Conservation (phyloP, 495 filamentous ascomycete species). For the Friedmanniomyces endolithicus region DNA sequence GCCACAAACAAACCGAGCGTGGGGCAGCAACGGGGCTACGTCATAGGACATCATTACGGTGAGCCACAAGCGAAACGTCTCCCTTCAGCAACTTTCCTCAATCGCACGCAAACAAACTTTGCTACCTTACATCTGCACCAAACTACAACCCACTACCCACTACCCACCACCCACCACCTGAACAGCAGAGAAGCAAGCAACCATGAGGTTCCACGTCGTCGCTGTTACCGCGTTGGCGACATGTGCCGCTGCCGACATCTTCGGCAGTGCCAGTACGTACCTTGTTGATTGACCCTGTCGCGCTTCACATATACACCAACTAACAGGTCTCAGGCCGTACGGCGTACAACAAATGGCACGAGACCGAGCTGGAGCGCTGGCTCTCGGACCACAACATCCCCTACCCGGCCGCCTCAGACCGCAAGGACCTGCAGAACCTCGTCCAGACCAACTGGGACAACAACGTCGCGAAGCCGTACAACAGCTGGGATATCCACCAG, state of each 20-base stretch:
- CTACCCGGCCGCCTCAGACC: slow-evolving; percentile 40
- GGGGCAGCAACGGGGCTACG: no score
- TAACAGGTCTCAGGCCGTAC: slow-evolving; percentile 14
- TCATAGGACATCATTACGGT: no score
- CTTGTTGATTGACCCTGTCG: background rate
- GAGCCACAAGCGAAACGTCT: no score
- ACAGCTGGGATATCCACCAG: slow-evolving; percentile 54
- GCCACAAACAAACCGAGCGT: no score
- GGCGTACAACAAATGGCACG: slow-evolving; percentile 99
- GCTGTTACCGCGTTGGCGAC: background rate
- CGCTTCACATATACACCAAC: slow-evolving; percentile 3
- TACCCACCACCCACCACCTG: background rate
- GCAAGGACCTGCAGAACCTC: slow-evolving; percentile 42
- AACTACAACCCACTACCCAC: background rate
- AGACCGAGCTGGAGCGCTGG: slow-evolving; percentile 96
- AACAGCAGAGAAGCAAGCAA: background rate
- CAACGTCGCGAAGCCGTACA: slow-evolving; percentile 50
- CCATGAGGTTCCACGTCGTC: background rate
- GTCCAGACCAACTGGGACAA: slow-evolving; percentile 79
- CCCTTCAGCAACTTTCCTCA: no score
- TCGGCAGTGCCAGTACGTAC: slow-evolving; percentile 59
- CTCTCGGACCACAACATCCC: slow-evolving; percentile 86
- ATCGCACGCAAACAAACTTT: background rate
- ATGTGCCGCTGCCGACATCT: slow-evolving; percentile 58
- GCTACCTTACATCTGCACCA: background rate